Percentiles rank a stretch among this genome's conserved stretches.
phyloP scores from a whole-genome alignment of 163 green algal genomes.

The Chlamydomonas reinhardtii region DNA sequence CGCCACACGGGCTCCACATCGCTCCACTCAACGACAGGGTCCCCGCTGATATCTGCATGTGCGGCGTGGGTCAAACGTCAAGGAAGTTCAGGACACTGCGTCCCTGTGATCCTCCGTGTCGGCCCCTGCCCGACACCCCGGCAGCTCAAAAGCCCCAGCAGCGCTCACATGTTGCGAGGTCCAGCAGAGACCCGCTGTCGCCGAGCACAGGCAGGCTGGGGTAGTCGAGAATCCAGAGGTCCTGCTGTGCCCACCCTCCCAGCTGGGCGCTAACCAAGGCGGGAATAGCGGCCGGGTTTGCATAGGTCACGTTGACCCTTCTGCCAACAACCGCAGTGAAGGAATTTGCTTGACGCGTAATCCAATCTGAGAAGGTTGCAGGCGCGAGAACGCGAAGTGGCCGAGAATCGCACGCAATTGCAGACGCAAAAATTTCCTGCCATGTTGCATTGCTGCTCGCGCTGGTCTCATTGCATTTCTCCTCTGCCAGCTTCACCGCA shows the following conservation, averaged over 20 bases:
- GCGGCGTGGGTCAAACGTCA: too few species aligned
- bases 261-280: neutral
- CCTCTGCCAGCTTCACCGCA: too few species aligned
- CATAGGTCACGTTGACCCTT: constrained; percentile 2
- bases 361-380: neutral
- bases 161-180: too few species aligned
- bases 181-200: too few species aligned
- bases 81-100: too few species aligned
- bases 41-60: neutral
- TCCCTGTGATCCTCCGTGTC: too few species aligned
- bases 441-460: neutral
- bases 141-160: too few species aligned
- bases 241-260: neutral
- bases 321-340: neutral
- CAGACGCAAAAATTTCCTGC: neutral
- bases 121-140: too few species aligned
- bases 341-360: neutral
- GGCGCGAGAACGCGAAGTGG: constrained; percentile 8
- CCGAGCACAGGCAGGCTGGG: too few species aligned
- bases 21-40: neutral
- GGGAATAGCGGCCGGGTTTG: neutral
- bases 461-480: neutral
- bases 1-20: neutral
- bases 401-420: neutral
- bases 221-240: constrained; percentile 28